Evolutionary conservation across 495 filamentous ascomycete genomes (phyloP), one percentile per base, ranked within the genome.

Genomic region (Xylaria bambusicola): DNA sequence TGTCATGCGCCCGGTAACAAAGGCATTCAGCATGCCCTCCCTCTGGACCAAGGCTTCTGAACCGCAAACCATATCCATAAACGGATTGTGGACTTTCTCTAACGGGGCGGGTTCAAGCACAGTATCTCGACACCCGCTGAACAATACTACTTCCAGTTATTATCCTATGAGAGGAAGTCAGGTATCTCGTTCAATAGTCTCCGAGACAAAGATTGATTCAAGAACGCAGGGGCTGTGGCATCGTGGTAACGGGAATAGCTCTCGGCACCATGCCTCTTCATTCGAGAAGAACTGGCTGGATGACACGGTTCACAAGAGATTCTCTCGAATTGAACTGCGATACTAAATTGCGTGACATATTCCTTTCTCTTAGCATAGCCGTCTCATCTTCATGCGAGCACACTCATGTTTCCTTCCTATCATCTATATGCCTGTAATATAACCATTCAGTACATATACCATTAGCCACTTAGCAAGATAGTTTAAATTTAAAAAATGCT

Each of bases 241-340:
- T 27, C 60, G 52, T 46, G 13, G 20, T 3, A 36, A 23, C 13
- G 41, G 10, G 17, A 13, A n/a, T 10, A 36, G 42, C 2, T 17
- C 20, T 18, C 18, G n/a, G 18, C 20, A 40, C 10, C 52, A 55
- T 18, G n/a, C 52, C 29, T 55, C 52, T 31, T 31, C 6, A 21
- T 42, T 45, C 18, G 49, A 57, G 10, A 65, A 65, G 31, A 60
- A 70, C 26, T 68, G 68, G 68, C 29, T 70, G 6, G 65, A 66
- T 5, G 63, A 64, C 45, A 61, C 63, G 29, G 67, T 49, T 52
- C 64, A 66, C 29, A 68, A 66, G 53, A 62, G 61, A 15, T 66
- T 68, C 41, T 36, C 52, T 41, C 62, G 66, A 50, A 48, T 70
- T 33, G 68, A 68, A 42, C 31, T 70, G n/a, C 54, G 66, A 20